A percentile compares a stretch with the other conserved stretches of the same genome.
Conservation (phyloP, 352 stramenopile species). For the Peronospora destructor region DNA sequence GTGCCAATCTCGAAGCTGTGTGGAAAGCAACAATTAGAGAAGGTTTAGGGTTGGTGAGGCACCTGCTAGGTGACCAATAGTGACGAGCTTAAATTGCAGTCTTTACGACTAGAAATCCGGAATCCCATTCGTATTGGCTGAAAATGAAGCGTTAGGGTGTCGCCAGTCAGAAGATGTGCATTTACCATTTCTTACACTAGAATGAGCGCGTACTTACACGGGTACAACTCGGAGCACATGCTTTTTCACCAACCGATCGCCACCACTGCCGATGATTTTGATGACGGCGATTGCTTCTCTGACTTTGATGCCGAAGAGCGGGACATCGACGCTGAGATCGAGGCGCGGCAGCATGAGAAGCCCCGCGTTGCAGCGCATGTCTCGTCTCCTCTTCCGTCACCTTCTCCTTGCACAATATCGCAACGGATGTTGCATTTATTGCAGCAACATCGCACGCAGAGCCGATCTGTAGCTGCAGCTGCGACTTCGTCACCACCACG, state of each 20-base stretch:
- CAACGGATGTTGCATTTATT: slow-evolving; percentile 58
- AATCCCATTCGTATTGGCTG: slow-evolving; percentile 1
- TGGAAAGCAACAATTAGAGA: too few species aligned
- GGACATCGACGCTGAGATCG: slow-evolving; percentile 69
- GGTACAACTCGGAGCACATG: slow-evolving; percentile 9
- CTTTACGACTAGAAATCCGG: slow-evolving; percentile 1
- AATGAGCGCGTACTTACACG: slow-evolving; percentile 26
- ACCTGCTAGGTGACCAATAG: too few species aligned
- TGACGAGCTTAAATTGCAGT: too few species aligned
- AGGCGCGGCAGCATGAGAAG: slow-evolving; percentile 32
- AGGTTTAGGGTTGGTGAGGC: too few species aligned
- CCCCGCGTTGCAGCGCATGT: background rate
- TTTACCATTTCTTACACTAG: slow-evolving; percentile 7
- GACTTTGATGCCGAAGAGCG: slow-evolving; percentile 59
- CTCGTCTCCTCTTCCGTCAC: background rate
- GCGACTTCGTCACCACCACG: slow-evolving; percentile 1
- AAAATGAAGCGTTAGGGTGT: slow-evolving; percentile 9
- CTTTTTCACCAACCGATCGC: slow-evolving; percentile 13
- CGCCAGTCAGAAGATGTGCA: slow-evolving; percentile 11
- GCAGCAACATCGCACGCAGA: slow-evolving; percentile 32
- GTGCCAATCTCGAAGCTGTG: too few species aligned
- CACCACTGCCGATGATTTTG: slow-evolving; percentile 13
- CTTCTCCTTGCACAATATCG: slow-evolving; percentile 36
- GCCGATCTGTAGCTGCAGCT: slow-evolving; percentile 9
- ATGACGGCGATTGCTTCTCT: slow-evolving; percentile 35